Base-by-base conservation (phyloP, 305 asterid genomes). In the Rubia occidens region DNA sequence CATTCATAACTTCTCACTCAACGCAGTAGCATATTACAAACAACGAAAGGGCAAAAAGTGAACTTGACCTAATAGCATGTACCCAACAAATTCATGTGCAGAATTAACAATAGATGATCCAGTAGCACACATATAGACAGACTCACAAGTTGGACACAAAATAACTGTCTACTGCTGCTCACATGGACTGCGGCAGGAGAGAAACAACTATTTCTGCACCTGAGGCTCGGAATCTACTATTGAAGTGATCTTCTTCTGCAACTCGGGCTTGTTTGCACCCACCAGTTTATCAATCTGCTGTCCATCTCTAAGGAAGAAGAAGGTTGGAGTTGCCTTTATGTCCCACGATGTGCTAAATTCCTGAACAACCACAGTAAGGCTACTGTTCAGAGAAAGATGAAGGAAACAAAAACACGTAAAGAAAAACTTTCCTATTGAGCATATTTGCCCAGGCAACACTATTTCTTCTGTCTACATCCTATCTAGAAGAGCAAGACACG, bases 261-360 rank as follows among this genome's bases (percentile, higher is more conserved):
- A 84, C 82, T 95, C 98, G 56, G 92, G 88, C 79, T 89, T 91
- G 87, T 95, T 95, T 63, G 98, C 98, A 4, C 99, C 99, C 15
- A 95, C 97, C 5, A 95, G 92, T 73, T 87, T 91, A 85, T 91
- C 99, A 9, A 95, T 43, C 77, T 89, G 95, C 71, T 86, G 79
- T 58, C 97, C 96, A 55, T 88, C 87, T 83, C 75, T 88, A n/a
- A 95, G 88, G 86, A 95, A 89, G 85, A 89, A 91, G 88, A 91
- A 95, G 72, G 99, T 95, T 18, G 99, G 99, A 51, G 99, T 95
- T 70, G 98, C 98, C 85, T 89, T 95, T 70, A 95, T 91, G 79
- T 91, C 99, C 98, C 92, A 91, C 43, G 95, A 82, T 44, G 98
- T 80, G 81, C 99, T 95, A 47, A 91, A 88, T 54, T 95, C 98